phyloP scores from a whole-genome alignment of 2,329 filamentous ascomycete species.

The Knufia petricola region DNA sequence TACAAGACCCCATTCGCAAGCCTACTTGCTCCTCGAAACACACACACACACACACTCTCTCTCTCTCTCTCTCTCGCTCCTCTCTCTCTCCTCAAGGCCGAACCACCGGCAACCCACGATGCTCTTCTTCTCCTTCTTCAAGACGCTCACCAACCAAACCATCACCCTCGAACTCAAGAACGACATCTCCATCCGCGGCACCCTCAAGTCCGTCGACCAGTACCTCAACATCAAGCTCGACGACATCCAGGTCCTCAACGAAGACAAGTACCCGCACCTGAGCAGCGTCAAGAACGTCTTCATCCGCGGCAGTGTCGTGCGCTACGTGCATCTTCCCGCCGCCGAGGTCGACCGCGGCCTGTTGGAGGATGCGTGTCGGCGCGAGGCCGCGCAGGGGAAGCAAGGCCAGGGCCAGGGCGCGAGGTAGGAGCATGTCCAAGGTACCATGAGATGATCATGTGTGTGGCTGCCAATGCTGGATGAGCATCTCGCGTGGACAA shows the following conservation, averaged over 20 bases:
- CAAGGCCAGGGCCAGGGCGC: slow-evolving; percentile 6
- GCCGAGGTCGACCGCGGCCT: slow-evolving; percentile 74
- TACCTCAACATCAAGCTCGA: slow-evolving; percentile 99
- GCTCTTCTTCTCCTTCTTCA: slow-evolving; percentile 67
- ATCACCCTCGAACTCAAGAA: slow-evolving; percentile 99
- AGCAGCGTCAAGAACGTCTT: slow-evolving; percentile 91
- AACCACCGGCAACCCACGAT: not conserved
- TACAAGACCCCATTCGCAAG: no score
- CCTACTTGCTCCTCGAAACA: no score
- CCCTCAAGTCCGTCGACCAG: slow-evolving; percentile 93
- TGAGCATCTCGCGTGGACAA: no score
- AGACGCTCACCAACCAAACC: slow-evolving; percentile 93
- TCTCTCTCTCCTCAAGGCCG: not conserved
- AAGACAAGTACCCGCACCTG: slow-evolving; percentile 89
- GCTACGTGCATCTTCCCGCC: slow-evolving; percentile 81
- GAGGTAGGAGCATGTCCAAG: not conserved
- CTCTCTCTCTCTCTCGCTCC: not conserved
- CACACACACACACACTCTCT: not conserved
- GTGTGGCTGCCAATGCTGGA: no score
- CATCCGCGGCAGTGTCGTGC: slow-evolving; percentile 82
- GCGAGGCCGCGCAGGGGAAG: slow-evolving; percentile 47
- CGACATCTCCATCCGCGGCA: slow-evolving; percentile 93
- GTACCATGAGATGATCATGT: no score
- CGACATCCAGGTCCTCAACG: slow-evolving; percentile 84
- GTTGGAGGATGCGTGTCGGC: slow-evolving; percentile 80